Base-by-base conservation (phyloP, 495 filamentous ascomycete genomes). In the Aspergillus carlsbadensis region DNA sequence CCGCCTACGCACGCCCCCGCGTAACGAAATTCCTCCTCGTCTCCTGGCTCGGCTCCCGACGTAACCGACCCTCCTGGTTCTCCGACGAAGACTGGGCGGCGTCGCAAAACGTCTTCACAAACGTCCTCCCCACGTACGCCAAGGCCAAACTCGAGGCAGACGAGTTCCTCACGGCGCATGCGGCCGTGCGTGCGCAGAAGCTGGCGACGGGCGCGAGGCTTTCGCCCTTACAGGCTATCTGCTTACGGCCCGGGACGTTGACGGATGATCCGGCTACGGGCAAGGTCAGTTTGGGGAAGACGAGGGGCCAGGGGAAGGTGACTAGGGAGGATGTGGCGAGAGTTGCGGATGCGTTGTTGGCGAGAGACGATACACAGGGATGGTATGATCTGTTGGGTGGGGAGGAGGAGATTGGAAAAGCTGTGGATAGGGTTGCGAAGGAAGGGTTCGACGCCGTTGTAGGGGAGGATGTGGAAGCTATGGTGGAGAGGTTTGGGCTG, bases 91-190 rank as follows among this genome's bases (percentile, higher is more conserved):
- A 78, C 26, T 87, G 85, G 81, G 69, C 69, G 1, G 63, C 67
- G 4, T 70, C 80, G 0, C 66, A 78, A 14, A 67, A 81, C 48
- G 69, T 73, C 10, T 87, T 84, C 63, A 68, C 71, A 10, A 79
- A 78, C 21, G 64, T 79, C 0, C 72, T 90, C 4, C 78, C 84
- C 41, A 74, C 70, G 2, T 94, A 94, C 68, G 85, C 82, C 62
- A 75, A 86, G 49, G 90, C 91, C 45, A 94, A 93, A 69, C 64
- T 87, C 3, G 84, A 83, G 11, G 88, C 88, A 1, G 90, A 96
- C 66, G 84, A 90, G 69, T 84, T 78, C 40, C 72, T 92, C 56
- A 87, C 85, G 53, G 78, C 81, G 7, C 73, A 79, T 45, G 76
- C 77, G 15, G 77, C 76, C 6, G 73, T 69, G 34, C 75, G 74